Base-by-base conservation (phyloP, 805 yeast species). In the Pichia cabralensis region DNA sequence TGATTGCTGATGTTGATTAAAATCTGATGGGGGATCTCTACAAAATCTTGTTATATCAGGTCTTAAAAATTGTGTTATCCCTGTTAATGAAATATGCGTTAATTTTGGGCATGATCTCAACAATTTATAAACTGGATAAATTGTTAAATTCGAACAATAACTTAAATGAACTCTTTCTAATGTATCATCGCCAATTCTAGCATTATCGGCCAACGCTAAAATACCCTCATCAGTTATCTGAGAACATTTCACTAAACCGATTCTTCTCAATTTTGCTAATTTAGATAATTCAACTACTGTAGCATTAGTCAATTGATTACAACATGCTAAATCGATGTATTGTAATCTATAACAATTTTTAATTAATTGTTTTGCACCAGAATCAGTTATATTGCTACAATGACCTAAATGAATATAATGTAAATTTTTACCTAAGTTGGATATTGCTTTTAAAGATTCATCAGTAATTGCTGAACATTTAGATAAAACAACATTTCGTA, bases 391-490 rank as follows among this genome's bases (percentile, higher is more conserved):
- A 50, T 80, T 74, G 30, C 76, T 71, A 62, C 98, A 92, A 61
- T 89, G 97, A 13, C 97, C 97, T 41, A 89, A 68, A 60, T 92
- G 97, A 33, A 92, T 69, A 47, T 86, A 85, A 50, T 86, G 96
- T 45, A 89, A 64, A 45, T 78, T 77, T 49, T 80, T 72, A 4
- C 89, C 94, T 39, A 92, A 64, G 21, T 66, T 67, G 6, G 94
- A 70, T 42, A 92, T 64, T 13, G 83, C 74, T 33, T 75, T 64
- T 27, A 89, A 61, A 3, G 94, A 76, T 1, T 76, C 69, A 61
- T 89, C 96, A 1, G 96, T 84, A 20, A 89, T 74, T 49, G 77
- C 76, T 50, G 76, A 64, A 63, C 97, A 92, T 57, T 92, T 92
- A 8, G 95, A 88, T 38, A 89, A 63, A 12, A 84, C 88, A 22